Evolutionary conservation across 495 filamentous ascomycete genomes (phyloP), one percentile per base, ranked within the genome.

Genomic region (Staphylotrichum longicolle): DNA sequence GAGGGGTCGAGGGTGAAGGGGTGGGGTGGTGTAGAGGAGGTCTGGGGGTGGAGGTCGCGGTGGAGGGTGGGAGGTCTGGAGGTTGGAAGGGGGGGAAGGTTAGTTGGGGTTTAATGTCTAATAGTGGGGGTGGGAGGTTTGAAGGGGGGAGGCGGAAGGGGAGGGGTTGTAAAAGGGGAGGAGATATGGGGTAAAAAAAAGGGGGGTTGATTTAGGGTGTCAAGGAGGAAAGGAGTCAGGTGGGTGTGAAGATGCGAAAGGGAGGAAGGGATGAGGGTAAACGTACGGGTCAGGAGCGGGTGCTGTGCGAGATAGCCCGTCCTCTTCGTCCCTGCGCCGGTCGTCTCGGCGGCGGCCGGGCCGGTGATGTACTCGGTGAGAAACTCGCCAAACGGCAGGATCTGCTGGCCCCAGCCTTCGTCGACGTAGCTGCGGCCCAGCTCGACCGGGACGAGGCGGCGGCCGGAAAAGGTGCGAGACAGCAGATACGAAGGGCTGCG

Each of bases 241-340:
- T 7, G 10, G 10, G 10, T 39, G 37, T 39, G 37, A 39, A 39
- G 10, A 3, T 10, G 10, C 37, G 37, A 39, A 6, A 6, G 37
- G 37, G 6, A 39, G 37, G 37, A 39, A 39, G 37, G 10, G 6
- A 10, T 7, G 10, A 39, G 6, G 37, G 37, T 39, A 7, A 27
- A 30, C 6, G 5, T 20, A 47, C 37, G 45, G 35, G 45, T 40
- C 32, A 48, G 46, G 15, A 58, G 46, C 3, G 60, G 86, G 73
- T 98, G 91, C 68, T 99, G 94, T 14, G 94, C 94, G 46, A 99
- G 80, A 66, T 99, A 99, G 5, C 81, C 90, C n/a, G 63, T 72
- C 44, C 59, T 73, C 72, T 11, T 48, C 30, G 42, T 35, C 32
- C 34, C 11, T 0, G 3, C 14, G 42, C 6, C 2, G 57, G n/a